A percentile compares a stretch with the other conserved stretches of the same genome.
Conservation (phyloP, 495 filamentous ascomycete species). For the Penicillium turbatum region DNA sequence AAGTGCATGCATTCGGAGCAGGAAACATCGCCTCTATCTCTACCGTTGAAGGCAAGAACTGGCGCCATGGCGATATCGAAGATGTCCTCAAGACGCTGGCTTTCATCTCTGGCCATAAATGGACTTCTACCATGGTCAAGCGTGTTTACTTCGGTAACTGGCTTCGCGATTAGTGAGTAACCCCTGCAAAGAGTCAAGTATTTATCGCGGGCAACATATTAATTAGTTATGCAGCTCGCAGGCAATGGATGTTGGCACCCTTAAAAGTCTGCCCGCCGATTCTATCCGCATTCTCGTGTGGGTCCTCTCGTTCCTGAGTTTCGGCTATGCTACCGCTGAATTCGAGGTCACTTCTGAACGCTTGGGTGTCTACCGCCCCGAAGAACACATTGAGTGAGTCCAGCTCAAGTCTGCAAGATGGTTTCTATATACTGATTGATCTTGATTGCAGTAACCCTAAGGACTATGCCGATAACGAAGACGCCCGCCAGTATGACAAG, state of each 20-base stretch:
- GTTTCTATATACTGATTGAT: neutral
- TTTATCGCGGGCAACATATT: conserved; percentile 3
- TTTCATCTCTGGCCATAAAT: conserved; percentile 87
- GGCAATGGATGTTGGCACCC: conserved; percentile 84
- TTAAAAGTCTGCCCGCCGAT: conserved; percentile 83
- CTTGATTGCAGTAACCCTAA: conserved; percentile 59
- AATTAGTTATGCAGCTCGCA: conserved; percentile 58
- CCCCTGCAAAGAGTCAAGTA: neutral
- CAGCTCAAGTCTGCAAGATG: neutral
- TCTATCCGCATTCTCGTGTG: conserved; percentile 89
- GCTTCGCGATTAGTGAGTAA: conserved; percentile 45
- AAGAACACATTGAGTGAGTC: conserved; percentile 80
- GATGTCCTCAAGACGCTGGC: conserved; percentile 87
- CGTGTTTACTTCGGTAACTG: conserved; percentile 84
- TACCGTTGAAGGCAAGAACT: conserved; percentile 90
- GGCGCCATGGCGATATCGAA: conserved; percentile 96
- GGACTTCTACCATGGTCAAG: conserved; percentile 84
- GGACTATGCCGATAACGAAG: conserved; percentile 82
- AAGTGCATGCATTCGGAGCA: conserved; percentile 75
- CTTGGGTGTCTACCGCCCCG: conserved; percentile 86
- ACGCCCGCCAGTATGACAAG: conserved; percentile 80
- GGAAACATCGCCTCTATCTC: conserved; percentile 93
- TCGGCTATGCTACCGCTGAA: conserved; percentile 94
- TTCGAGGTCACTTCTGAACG: conserved; percentile 94
- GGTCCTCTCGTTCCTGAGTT: conserved; percentile 86